Evolutionary conservation across 495 filamentous ascomycete species (phyloP).

Genomic region (Annulohypoxylon moriforme): DNA sequence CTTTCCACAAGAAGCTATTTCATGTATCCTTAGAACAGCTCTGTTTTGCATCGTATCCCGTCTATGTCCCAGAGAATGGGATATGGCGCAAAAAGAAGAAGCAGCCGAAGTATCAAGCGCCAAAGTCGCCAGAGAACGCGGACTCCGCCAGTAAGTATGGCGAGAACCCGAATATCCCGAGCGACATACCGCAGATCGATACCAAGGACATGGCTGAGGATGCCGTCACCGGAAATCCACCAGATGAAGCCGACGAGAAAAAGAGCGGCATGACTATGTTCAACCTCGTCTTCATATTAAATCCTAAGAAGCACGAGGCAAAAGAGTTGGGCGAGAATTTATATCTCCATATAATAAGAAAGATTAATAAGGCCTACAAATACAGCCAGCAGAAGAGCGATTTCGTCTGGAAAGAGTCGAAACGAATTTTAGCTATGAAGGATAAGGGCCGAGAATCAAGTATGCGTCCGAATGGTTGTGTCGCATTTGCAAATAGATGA

Average conservation of each 20-base stretch:
- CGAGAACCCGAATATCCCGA: conserved; percentile 26
- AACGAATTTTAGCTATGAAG: conserved; percentile 79
- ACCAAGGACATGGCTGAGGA: conserved; percentile 55
- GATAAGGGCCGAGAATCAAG: conserved; percentile 81
- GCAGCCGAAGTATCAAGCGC: conserved; percentile 53
- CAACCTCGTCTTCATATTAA: conserved; percentile 91
- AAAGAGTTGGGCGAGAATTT: conserved; percentile 79
- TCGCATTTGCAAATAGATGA: conserved; percentile 8
- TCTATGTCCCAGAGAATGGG: conserved; percentile 88
- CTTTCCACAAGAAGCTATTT: conserved; percentile 88
- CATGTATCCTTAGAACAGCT: conserved; percentile 87
- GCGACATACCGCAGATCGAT: conserved; percentile 52
- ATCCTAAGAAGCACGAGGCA: conserved; percentile 80
- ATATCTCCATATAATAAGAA: conserved; percentile 88
- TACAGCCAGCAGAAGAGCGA: conserved; percentile 87
- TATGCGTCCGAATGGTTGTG: conserved; percentile 52
- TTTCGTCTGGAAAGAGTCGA: conserved; percentile 89
- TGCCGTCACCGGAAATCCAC: conserved; percentile 49
- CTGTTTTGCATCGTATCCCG: conserved; percentile 86
- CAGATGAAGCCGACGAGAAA: conserved; percentile 65
- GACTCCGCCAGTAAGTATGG: conserved; percentile 31
- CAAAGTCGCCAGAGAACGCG: conserved; percentile 48
- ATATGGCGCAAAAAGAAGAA: conserved; percentile 86
- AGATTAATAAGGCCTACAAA: conserved; percentile 87
- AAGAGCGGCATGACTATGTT: conserved; percentile 88